Evolutionary conservation across 1,284 basidiomycete species (phyloP), one percentile per base, ranked within the genome.

Genomic region (Serendipita sp.): DNA sequence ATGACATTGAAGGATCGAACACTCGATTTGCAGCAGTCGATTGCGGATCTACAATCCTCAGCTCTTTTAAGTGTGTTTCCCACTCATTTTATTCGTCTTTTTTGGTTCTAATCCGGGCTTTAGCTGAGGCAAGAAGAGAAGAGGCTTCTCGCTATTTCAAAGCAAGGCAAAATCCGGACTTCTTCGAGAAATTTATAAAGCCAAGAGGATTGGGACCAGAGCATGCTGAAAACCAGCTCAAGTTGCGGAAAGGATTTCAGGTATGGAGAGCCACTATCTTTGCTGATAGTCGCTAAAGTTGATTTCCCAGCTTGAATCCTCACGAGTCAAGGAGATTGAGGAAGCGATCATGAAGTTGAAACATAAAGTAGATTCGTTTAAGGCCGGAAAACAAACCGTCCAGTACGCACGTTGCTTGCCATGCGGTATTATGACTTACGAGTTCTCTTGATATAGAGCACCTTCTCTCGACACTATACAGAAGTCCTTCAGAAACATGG

Each of bases 201-300:
- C 76, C 84, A 0, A 79, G 90, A 61, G 84, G 85, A n/a, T 77
- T 94, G n/a, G 87, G 86, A 3, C 91, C 92, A 0, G 92, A 94
- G 69, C 85, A 91, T 69, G 75, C 84, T n/a, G 91, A 93, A 71
- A 85, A 83, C 2, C 92, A 92, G 70, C 81, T 77, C 10, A 83
- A 85, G 62, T 74, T 94, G 32, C 80, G 91, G 47, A 81, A 83
- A 63, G 78, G 79, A 63, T 83, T 89, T 43, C 76, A 83, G 68
- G 88, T 87, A 67, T 50, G 81, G 29, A 10, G 3, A 22, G 15
- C n/a, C 44, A 1, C 2, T 4, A 42, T 15, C 29, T 30, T n/a
- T 13, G 6, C 32, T 6, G 26, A 8, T 58, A 26, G 30, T n/a
- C 45, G n/a, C 12, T 12, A 6, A 38, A 38, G 6, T 38, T 38